Evolutionary conservation across 345 rosid genomes (phyloP).

Genomic region (Eucalyptus pauciflora): DNA sequence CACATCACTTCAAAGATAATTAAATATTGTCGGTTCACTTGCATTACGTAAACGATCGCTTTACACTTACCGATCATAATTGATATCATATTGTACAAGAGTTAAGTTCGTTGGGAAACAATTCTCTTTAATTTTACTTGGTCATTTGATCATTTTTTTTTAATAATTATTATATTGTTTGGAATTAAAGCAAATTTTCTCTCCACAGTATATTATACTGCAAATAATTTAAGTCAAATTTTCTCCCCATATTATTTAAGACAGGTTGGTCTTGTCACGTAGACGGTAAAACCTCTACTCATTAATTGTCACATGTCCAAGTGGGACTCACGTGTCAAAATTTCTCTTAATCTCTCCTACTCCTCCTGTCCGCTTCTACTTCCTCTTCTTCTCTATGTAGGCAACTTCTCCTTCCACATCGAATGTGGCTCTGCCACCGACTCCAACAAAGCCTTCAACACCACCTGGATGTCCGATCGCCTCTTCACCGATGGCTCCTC

Average conservation of each 20-base stretch:
- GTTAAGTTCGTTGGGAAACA: background rate
- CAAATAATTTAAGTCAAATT: too few species aligned
- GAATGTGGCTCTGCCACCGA: background rate
- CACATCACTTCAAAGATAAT: too few species aligned
- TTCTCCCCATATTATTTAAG: too few species aligned
- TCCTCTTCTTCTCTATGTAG: background rate
- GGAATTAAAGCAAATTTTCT: background rate
- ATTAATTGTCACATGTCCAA: too few species aligned
- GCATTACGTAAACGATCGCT: accelerated
- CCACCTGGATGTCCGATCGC: background rate
- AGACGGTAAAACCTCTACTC: too few species aligned
- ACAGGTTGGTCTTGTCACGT: too few species aligned
- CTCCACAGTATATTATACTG: background rate
- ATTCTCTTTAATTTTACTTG: too few species aligned
- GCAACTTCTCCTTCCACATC: background rate
- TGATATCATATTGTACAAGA: background rate
- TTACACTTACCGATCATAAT: background rate
- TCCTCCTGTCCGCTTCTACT: background rate
- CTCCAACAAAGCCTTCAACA: background rate
- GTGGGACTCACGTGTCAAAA: background rate
- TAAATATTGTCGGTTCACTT: background rate
- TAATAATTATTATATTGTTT: too few species aligned
- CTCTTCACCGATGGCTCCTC: background rate
- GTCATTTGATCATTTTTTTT: background rate
- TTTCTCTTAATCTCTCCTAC: background rate